phyloP scores from a whole-genome alignment of 2,329 filamentous ascomycete genomes.

The Paecilomyces niveus region DNA sequence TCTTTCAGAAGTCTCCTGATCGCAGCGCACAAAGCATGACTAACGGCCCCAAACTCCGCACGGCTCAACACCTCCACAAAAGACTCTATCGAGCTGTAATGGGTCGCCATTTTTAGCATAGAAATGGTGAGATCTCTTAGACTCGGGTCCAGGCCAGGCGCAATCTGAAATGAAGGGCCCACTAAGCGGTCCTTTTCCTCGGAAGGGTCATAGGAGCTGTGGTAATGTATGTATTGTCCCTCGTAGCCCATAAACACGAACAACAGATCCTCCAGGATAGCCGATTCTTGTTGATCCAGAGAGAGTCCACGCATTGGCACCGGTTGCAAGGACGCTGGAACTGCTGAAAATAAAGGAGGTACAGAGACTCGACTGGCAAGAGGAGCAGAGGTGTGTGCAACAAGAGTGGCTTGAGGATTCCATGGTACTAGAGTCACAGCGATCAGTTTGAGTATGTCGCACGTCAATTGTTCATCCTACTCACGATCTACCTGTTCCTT shows the following conservation, averaged over 20 bases:
- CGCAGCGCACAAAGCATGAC: conserved; percentile 91
- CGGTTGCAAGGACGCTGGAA: conserved; percentile 63
- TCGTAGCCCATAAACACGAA: conserved; percentile 98
- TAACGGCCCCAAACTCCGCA: conserved; percentile 88
- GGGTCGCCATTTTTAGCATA: conserved; percentile 90
- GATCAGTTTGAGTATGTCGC: conserved; percentile 5
- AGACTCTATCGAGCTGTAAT: conserved; percentile 83
- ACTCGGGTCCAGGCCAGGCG: conserved; percentile 82
- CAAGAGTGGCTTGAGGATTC: conserved; percentile 71
- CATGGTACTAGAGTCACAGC: conserved; percentile 45
- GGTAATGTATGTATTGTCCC: conserved; percentile 91
- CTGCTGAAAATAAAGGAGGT: conserved; percentile 56
- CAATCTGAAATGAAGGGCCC: conserved; percentile 72
- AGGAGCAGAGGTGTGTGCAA: conserved; percentile 64
- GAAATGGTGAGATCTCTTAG: conserved; percentile 77
- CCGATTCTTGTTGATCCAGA: conserved; percentile 75
- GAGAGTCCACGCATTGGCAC: conserved; percentile 62
- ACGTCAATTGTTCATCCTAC: conserved; percentile 7
- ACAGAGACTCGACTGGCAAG: conserved; percentile 61
- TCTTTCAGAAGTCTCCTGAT: conserved; percentile 88
- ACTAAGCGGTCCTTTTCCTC: conserved; percentile 81
- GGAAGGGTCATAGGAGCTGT: conserved; percentile 70
- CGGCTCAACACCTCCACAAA: conserved; percentile 93
- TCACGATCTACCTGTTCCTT: conserved; percentile 24
- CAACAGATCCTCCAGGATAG: conserved; percentile 80